These are phyloP conservation scores for Dianthus caryophyllus DNA, from an alignment of 148 eudicot genomes.

Conservation along the genomic window DNA sequence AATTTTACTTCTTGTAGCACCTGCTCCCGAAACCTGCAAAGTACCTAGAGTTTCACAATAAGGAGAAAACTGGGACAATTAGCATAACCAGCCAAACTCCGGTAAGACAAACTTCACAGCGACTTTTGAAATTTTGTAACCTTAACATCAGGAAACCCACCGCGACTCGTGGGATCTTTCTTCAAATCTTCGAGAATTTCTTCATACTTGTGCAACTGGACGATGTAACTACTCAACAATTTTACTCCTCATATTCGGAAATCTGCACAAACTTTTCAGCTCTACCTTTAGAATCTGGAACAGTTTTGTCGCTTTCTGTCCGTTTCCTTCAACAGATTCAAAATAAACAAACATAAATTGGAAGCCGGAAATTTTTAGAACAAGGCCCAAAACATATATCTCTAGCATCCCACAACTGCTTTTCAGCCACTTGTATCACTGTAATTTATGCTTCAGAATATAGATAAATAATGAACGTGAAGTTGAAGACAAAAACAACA, in stretches of 20 bases:
- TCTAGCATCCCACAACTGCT: too few species aligned
- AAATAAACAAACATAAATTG: too few species aligned
- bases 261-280: constrained; percentile 88
- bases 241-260: neutral
- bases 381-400: too few species aligned
- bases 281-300: constrained; percentile 61
- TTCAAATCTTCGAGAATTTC: constrained; percentile 90
- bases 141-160: constrained; percentile 93
- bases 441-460: too few species aligned
- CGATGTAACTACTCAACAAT: neutral
- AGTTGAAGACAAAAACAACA: too few species aligned
- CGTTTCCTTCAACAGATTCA: constrained; percentile 52
- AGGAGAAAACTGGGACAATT: too few species aligned
- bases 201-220: constrained; percentile 43
- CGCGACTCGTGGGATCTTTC: constrained; percentile 98
- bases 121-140: constrained; percentile 35
- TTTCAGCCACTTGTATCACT: too few species aligned
- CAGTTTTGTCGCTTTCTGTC: constrained; percentile 79
- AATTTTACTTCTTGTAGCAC: constrained; percentile 86
- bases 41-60: constrained; percentile 50
- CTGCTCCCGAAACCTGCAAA: constrained; percentile 92
- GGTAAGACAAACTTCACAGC: neutral
- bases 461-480: too few species aligned
- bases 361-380: too few species aligned
- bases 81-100: neutral